Conservation (phyloP, 2,329 filamentous ascomycete genomes). For the Gnomoniopsis sp. region DNA sequence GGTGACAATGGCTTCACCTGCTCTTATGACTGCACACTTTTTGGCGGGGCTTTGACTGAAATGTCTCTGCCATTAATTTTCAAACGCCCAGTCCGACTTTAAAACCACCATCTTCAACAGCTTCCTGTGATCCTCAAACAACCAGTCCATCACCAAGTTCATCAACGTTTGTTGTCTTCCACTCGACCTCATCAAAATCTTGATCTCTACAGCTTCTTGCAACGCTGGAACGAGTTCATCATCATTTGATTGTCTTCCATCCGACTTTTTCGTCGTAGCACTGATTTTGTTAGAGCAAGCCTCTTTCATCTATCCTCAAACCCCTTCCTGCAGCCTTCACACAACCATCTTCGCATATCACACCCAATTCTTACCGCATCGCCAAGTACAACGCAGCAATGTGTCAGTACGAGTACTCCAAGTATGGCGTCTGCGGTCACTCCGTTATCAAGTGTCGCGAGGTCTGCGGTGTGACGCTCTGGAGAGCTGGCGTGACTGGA, state of each 20-base stretch:
- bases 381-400: conserved; percentile 7
- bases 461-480: conserved; percentile 7
- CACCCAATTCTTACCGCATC: background rate
- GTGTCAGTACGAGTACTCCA: conserved; percentile 13
- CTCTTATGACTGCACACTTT: background rate
- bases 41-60: background rate
- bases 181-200: background rate
- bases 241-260: background rate
- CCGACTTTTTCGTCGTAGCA: background rate
- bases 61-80: background rate
- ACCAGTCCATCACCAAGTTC: background rate
- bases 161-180: too few species aligned
- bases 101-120: background rate
- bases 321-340: background rate
- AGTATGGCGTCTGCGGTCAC: conserved; percentile 13
- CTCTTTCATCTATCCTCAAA: background rate
- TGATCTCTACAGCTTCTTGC: background rate
- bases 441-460: conserved; percentile 10
- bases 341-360: background rate
- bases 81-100: background rate
- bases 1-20: background rate
- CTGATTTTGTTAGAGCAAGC: background rate
- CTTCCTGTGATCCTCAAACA: background rate
- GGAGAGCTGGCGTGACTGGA: conserved; percentile 10
- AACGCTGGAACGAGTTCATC: background rate